phyloP scores from a whole-genome alignment of 495 filamentous ascomycete genomes.

The Neurospora sp. region DNA sequence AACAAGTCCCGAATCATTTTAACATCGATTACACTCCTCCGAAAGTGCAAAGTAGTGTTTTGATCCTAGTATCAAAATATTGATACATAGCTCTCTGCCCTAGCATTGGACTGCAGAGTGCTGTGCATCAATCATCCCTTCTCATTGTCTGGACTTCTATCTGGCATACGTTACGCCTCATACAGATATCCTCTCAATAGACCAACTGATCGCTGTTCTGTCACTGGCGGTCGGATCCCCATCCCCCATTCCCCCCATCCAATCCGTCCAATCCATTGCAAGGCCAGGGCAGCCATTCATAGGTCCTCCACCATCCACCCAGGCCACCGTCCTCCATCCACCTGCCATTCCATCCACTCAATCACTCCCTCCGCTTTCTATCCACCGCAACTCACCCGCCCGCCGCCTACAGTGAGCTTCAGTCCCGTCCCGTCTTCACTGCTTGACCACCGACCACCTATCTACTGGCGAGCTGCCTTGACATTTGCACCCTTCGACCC shows the following conservation, averaged over 20 bases:
- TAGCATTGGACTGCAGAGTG: not conserved
- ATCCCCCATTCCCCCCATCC: not conserved
- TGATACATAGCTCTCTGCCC: not conserved
- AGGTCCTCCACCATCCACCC: not conserved
- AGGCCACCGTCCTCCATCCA: not conserved
- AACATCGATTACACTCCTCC: not conserved
- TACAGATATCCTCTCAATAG: not conserved
- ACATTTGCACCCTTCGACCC: not conserved
- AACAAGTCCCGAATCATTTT: not conserved
- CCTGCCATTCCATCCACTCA: not conserved
- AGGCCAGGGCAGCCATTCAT: not conserved
- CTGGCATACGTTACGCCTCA: not conserved
- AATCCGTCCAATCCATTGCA: not conserved
- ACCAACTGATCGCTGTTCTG: not conserved
- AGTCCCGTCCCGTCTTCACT: not conserved
- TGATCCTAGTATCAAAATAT: not conserved
- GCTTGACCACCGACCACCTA: not conserved
- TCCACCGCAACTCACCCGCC: not conserved
- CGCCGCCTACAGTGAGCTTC: not conserved
- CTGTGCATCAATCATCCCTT: not conserved
- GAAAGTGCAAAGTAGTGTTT: not conserved
- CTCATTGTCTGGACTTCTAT: not conserved
- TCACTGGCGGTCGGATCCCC: not conserved
- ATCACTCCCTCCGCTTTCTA: not conserved
- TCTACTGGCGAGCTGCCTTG: not conserved